Percentiles rank a stretch among this genome's conserved stretches.
Evolutionary conservation across 768 basidiomycete species (phyloP).

Genomic region (Mycena vulgaris): DNA sequence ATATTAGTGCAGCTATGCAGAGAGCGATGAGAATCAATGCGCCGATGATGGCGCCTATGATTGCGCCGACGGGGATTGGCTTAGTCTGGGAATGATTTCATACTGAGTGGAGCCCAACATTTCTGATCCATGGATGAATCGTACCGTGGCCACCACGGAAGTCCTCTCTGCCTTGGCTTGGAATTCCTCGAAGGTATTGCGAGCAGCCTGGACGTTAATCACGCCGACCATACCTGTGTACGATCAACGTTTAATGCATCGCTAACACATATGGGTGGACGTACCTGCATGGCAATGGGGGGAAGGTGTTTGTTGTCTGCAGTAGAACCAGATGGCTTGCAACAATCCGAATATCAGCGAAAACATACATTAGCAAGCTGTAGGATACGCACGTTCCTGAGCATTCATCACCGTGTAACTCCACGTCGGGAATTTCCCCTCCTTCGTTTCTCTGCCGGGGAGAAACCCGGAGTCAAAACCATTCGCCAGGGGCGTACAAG

Average conservation of each 20-base stretch:
- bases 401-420: neutral
- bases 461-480: neutral
- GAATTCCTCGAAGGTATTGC: neutral
- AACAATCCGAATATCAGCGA: no score
- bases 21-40: neutral
- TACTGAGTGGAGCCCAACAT: neutral
- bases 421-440: neutral
- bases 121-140: no score
- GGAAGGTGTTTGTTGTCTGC: neutral
- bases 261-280: neutral
- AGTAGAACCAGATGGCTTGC: neutral
- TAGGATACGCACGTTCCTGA: neutral
- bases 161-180: neutral
- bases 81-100: neutral
- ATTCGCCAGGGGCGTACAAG: neutral
- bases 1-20: neutral
- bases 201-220: neutral
- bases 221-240: constrained; percentile 11
- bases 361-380: no score
- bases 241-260: neutral
- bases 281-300: no score
- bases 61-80: neutral
- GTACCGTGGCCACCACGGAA: neutral
- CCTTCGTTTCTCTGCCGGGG: neutral
- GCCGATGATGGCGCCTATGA: neutral